Base-by-base conservation (phyloP, 169 alveolate genomes). In the Cryptosporidium meleagridis region DNA sequence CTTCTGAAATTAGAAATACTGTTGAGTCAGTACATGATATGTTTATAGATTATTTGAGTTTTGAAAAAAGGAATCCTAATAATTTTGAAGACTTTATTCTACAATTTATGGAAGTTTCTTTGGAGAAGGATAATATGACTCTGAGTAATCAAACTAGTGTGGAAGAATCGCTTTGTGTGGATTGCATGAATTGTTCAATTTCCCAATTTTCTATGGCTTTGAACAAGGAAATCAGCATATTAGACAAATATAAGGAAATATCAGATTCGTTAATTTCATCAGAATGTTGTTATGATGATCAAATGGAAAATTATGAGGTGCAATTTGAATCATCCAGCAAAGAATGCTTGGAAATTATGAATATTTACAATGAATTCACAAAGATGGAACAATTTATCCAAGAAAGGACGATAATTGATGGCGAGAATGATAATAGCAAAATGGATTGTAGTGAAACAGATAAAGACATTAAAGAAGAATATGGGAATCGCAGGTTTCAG, bases 51-150 rank as follows among this genome's bases (percentile, higher is more conserved):
- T 71, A 48, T 21, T 45, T 48, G 23, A 52, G 58, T 71, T 29
- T 48, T 29, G 69, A 71, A 48, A 31, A 71, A 44, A 48, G 69
- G 12, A 26, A 71, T 71, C 68, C 59, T 6, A 35, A 75, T 8
- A 16, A 55, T 18, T 75, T 75, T 53, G 86, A 75, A 41, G 71
- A 75, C 68, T 75, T 55, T 41, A 29, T 75, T n/a, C 41, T 75
- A 44, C 86, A 75, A 75, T 75, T 53, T 75, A 75, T 75, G 39
- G 86, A 75, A 37, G 72, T 75, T 37, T 55, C 86, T 29, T 12
- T 75, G 23, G 86, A 75, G n/a, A 26, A 39, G 18, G 53, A 75
- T 44, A 39, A 59, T 9, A 33, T 21, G n/a, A 26, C 72, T 26
- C 33, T 65, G 44, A 31, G 33, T 33, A 65, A 35, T 5, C 21